Percentiles rank a stretch among this genome's conserved stretches.
Evolutionary conservation across 805 yeast species (phyloP).

Genomic region (Starmerella etchellsii): DNA sequence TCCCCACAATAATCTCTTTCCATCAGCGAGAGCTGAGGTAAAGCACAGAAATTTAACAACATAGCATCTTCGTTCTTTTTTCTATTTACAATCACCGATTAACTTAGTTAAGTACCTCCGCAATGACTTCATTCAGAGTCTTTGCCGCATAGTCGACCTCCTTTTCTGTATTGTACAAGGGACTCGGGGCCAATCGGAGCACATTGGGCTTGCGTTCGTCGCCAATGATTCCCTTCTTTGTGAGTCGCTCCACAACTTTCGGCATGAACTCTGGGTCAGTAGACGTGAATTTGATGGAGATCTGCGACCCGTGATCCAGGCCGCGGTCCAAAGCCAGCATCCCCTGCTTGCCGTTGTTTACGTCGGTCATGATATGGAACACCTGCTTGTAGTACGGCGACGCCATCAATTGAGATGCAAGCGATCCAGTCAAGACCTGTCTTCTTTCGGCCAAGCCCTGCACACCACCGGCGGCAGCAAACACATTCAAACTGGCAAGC

Average conservation of each 20-base stretch:
- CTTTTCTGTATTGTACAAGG: conserved; percentile 63
- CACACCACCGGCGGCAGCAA: conserved; percentile 52
- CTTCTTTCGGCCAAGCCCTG: conserved; percentile 43
- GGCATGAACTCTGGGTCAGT: conserved; percentile 40
- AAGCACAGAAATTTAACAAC: too few species aligned
- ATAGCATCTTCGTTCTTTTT: too few species aligned
- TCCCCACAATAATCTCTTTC: too few species aligned
- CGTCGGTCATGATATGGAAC: conserved; percentile 67
- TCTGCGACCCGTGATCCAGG: conserved; percentile 64
- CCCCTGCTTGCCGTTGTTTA: background rate
- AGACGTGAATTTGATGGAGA: conserved; percentile 52
- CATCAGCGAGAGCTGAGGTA: too few species aligned
- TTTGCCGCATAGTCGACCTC: conserved; percentile 43
- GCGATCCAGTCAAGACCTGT: conserved; percentile 41
- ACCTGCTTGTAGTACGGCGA: conserved; percentile 36
- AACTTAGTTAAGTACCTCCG: too few species aligned
- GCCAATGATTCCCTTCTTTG: conserved; percentile 51
- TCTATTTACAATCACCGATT: too few species aligned
- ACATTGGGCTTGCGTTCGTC: conserved; percentile 88
- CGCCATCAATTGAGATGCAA: conserved; percentile 36
- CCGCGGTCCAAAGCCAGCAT: conserved; percentile 1
- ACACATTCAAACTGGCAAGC: conserved; percentile 49
- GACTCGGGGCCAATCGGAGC: conserved; percentile 77
- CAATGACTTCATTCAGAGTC: conserved; percentile 33
- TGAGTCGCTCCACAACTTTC: conserved; percentile 37